Evolutionary conservation across 1,284 basidiomycete genomes (phyloP).

Genomic region (Hymenochaete sp.): DNA sequence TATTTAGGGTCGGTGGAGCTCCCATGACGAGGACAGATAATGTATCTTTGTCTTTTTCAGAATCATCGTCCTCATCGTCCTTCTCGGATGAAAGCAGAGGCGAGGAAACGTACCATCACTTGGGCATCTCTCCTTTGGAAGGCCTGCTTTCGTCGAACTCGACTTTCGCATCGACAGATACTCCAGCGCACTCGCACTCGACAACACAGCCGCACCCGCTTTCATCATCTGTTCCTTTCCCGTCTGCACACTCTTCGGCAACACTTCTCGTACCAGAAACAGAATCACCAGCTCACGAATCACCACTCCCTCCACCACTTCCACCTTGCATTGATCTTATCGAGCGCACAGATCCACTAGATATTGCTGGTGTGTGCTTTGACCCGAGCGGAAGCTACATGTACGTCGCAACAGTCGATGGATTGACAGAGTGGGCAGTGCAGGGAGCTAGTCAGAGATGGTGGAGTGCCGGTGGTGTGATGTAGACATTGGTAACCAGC

Average conservation of each 20-base stretch:
- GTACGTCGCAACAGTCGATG: slow-evolving; percentile 57
- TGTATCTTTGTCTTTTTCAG: not conserved
- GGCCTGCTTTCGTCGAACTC: too few species aligned
- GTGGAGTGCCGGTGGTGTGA: slow-evolving; percentile 38
- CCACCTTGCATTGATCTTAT: slow-evolving; percentile 19
- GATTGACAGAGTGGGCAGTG: slow-evolving; percentile 59
- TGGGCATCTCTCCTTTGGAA: too few species aligned
- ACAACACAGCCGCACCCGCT: not conserved
- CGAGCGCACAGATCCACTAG: slow-evolving; percentile 27
- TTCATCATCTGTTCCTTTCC: not conserved
- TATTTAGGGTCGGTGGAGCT: not conserved
- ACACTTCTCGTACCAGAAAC: not conserved
- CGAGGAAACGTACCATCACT: too few species aligned
- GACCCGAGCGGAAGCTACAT: slow-evolving; percentile 59
- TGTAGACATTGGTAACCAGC: too few species aligned
- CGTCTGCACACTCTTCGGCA: not conserved
- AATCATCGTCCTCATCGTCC: not conserved
- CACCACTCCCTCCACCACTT: slow-evolving; percentile 1
- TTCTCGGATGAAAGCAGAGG: too few species aligned
- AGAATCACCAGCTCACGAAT: not conserved
- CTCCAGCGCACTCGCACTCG: not conserved
- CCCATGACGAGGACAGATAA: not conserved
- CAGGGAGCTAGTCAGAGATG: slow-evolving; percentile 52
- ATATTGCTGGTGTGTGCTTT: slow-evolving; percentile 67
- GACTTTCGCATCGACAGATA: too few species aligned